These are phyloP conservation scores for Ceratobasidium papillatum DNA, from an alignment of 1,284 basidiomycete species.

Conservation along the genomic window DNA sequence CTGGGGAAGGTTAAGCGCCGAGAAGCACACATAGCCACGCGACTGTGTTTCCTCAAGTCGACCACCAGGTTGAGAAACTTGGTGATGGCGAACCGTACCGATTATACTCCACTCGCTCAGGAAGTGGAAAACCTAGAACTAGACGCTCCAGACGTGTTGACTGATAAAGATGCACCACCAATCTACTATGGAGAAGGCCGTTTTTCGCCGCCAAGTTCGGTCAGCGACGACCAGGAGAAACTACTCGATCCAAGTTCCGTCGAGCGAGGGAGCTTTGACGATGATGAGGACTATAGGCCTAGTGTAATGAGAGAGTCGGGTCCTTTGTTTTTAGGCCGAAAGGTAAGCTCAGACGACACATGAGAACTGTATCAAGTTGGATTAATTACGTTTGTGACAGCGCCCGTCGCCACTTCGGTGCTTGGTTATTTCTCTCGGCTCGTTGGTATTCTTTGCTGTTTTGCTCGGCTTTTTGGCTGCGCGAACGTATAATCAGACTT, in stretches of 20 bases:
- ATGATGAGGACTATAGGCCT: constrained; percentile 30
- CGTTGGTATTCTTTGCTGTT: constrained; percentile 64
- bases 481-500: constrained; percentile 65
- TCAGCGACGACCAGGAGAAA: constrained; percentile 61
- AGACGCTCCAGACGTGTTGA: constrained; percentile 10
- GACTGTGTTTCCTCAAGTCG: not conserved
- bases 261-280: constrained; percentile 39
- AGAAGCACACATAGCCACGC: not conserved
- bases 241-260: constrained; percentile 31
- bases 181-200: constrained; percentile 74
- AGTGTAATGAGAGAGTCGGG: constrained; percentile 28
- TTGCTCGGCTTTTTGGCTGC: constrained; percentile 78
- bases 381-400: constrained; percentile 31
- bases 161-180: constrained; percentile 50
- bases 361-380: not conserved
- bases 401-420: constrained; percentile 42
- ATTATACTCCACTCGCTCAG: constrained; percentile 44
- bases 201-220: constrained; percentile 75
- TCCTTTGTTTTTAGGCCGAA: constrained; percentile 44
- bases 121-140: constrained; percentile 28
- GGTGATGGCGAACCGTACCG: constrained; percentile 25
- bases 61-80: constrained; percentile 15
- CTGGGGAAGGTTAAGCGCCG: not conserved
- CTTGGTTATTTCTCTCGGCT: constrained; percentile 63
- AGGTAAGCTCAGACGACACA: constrained; percentile 23